Base-by-base conservation (phyloP, 495 filamentous ascomycete genomes). In the Xylaria venustula region DNA sequence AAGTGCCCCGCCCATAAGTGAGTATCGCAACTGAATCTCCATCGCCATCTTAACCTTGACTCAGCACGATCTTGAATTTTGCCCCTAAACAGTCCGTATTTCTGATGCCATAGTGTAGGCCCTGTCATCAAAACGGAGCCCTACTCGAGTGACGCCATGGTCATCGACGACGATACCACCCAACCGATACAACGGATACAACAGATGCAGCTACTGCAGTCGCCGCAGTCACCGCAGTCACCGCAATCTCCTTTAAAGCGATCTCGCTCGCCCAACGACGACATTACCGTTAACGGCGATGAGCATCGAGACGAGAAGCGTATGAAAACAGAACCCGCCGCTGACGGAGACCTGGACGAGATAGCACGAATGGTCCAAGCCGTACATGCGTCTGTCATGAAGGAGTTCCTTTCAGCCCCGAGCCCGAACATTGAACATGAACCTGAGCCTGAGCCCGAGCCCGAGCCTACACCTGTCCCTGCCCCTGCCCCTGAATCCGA, bases 171-270 rank as follows among this genome's bases (percentile, higher is more conserved):
- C 45, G 49, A 62, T 7, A 50, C 64, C 34, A 7, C 19, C 46
- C 14, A 34, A 20, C 58, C 49, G 15, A 8, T 12, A 15, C 37
- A 40, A n/a, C 37, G 37, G 20, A n/a, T n/a, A n/a, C n/a, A n/a
- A n/a, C n/a, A n/a, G n/a, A n/a, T n/a, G n/a, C n/a, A n/a, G n/a
- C n/a, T n/a, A n/a, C 19, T 28, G 6, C 54, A 64, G 34, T 60
- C 19, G 15, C 64, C 64, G 4, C 64, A 64, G 40, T 64, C 69
- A n/a, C 19, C 41, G 6, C 54, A 64, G 34, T 60, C 19, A n/a
- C 64, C 64, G 4, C 64, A 64, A 32, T 64, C 69, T 7, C 60
- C 64, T 23, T 42, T 69, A 15, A 79, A 78, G 58, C 70, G 76
- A n/a, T 59, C 61, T 6, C 60, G 72, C 54, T 72, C 70, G 22